Base-by-base conservation (phyloP, 129 eudicot species). In the Flaveria ramosissima region DNA sequence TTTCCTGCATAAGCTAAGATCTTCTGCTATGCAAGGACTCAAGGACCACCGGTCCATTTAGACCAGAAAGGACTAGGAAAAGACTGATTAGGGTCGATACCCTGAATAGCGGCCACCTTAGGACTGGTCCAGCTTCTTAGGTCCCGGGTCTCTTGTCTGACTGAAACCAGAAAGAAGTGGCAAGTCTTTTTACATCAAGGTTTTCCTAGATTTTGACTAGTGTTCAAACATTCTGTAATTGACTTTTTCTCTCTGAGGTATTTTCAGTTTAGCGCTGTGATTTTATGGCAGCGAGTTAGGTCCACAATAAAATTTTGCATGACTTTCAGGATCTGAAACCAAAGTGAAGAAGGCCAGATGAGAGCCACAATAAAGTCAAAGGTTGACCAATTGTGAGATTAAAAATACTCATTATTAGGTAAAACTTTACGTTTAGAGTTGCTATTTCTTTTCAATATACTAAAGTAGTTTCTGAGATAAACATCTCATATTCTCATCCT, bases 181-280 rank as follows among this genome's bases (percentile, higher is more conserved):
- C 61, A 26, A 63, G 7, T 30, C 53, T 56, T 50, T 39, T 63
- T 39, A 39, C 46, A 39, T 72, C n/a, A 78, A 63, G 71, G 71
- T 60, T 32, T 71, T 70, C 21, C 66, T 72, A 62, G 67, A 46
- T 50, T 79, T 79, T 79, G 78, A 79, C 78, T 45, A n/a, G 36
- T 23, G 6, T 53, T 72, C 48, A 48, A 64, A 50, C 73, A 72
- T 79, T 61, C 66, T 68, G 17, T 55, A 39, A 5, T 79, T 63
- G 72, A 79, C 51, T 6, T 24, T 19, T 20, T 30, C 39, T 47
- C 72, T 39, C 32, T 46, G 6, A 59, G 56, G 43, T n/a, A 73
- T 63, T 14, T 20, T 32, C 21, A 15, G 12, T 30, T 42, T 73
- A 41, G 50, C 56, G 26, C 63, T 52, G 26, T 57, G 39, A 19